Evolutionary conservation across 164 flowering plant species (phyloP).

Genomic region (Chimonanthus salicifolius): DNA sequence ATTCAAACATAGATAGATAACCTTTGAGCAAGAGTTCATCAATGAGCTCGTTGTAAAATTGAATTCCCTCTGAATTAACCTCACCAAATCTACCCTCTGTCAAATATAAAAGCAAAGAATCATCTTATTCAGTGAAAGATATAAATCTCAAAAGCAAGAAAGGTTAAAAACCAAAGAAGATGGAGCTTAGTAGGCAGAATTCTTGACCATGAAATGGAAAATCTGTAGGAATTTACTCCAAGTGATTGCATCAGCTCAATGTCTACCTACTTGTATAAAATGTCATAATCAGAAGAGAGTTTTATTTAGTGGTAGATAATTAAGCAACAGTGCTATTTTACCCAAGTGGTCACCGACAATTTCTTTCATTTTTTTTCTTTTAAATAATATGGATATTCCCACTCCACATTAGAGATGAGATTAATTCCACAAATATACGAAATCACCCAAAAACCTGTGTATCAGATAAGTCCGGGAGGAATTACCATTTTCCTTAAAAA

Average conservation of each 20-base stretch:
- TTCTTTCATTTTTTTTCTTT: no score
- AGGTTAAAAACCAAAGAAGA: not conserved
- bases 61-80: conserved; percentile 38
- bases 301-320: not conserved
- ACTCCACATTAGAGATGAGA: no score
- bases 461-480: no score
- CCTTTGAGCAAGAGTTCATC: conserved; percentile 36
- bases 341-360: no score
- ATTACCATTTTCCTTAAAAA: no score
- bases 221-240: conserved; percentile 54
- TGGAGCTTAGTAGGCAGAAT: conserved; percentile 42
- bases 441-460: no score
- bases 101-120: not conserved
- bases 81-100: conserved; percentile 44
- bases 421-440: no score
- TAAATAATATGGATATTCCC: not conserved
- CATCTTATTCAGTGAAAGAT: not conserved
- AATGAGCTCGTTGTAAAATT: conserved; percentile 43
- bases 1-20: not conserved
- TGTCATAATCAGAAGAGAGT: not conserved
- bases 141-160: not conserved
- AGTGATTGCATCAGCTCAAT: conserved; percentile 49
- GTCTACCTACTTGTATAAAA: conserved; percentile 12
- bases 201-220: conserved; percentile 75
- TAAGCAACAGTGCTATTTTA: not conserved